Percentiles rank a stretch among this genome's conserved stretches.
These are phyloP conservation scores for Aspergillus homomorphus DNA, from an alignment of 495 filamentous ascomycete species.

Conservation along the genomic window DNA sequence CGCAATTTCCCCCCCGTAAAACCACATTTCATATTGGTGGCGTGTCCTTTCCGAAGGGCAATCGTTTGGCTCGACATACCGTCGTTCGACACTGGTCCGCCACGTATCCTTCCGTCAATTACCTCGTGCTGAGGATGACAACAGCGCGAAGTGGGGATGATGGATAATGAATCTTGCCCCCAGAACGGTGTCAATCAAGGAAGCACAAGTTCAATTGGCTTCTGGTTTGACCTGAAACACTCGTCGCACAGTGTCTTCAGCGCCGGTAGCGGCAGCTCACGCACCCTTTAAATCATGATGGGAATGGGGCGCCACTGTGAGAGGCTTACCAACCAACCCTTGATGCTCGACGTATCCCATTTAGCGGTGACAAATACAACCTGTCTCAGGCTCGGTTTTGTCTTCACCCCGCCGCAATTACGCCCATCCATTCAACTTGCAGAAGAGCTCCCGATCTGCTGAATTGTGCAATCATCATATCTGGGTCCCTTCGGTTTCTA, in stretches of 20 bases:
- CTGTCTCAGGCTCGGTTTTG: not conserved
- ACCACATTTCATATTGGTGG: conserved; percentile 16
- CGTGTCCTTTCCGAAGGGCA: conserved; percentile 13
- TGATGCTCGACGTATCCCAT: no score
- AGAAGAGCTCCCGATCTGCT: not conserved
- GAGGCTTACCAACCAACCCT: not conserved
- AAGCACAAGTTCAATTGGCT: not conserved
- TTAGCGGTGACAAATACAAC: no score
- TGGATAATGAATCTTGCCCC: not conserved
- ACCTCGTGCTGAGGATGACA: conserved; percentile 2
- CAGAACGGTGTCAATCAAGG: not conserved
- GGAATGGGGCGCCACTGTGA: not conserved
- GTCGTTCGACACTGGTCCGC: conserved; percentile 9
- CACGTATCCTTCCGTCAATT: conserved; percentile 14
- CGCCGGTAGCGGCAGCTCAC: not conserved
- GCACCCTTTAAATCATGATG: not conserved
- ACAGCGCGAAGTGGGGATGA: no score
- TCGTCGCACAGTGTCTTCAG: not conserved
- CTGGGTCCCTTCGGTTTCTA: not conserved
- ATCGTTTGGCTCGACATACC: conserved; percentile 11
- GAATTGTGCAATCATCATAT: not conserved
- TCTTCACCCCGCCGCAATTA: not conserved
- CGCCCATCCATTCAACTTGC: not conserved
- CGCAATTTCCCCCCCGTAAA: conserved; percentile 43
- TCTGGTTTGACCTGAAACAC: conserved; percentile 12